Percentiles rank a stretch among this genome's conserved stretches.
Conservation (phyloP, 805 yeast genomes). For the Kazachstania bromeliacearum region DNA sequence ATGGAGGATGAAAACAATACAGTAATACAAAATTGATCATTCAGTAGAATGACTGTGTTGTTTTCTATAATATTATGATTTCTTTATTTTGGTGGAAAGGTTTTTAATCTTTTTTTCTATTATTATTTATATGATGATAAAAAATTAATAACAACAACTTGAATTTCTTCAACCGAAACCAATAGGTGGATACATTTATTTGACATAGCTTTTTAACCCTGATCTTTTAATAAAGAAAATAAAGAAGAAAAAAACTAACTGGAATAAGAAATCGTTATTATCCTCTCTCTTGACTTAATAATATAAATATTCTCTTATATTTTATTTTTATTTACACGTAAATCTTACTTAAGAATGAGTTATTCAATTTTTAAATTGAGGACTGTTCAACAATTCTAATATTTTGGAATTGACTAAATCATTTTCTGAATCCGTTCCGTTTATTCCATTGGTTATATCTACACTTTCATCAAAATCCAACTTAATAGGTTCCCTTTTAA, state of each 20-base stretch:
- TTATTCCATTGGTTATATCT: neutral
- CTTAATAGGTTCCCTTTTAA: constrained; percentile 34
- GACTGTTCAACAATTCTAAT: constrained; percentile 58
- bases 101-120: too few species aligned
- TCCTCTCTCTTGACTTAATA: too few species aligned
- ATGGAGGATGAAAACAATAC: too few species aligned
- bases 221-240: constrained; percentile 26
- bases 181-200: constrained; percentile 43
- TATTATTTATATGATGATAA: constrained; percentile 34
- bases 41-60: too few species aligned
- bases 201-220: constrained; percentile 68
- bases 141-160: constrained; percentile 36
- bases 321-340: constrained; percentile 18
- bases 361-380: constrained; percentile 63
- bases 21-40: too few species aligned
- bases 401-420: constrained; percentile 42
- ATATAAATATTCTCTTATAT: neutral
- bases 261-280: too few species aligned
- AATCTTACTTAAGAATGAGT: neutral
- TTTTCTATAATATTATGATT: too few species aligned
- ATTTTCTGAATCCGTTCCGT: constrained; percentile 1
- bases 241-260: neutral
- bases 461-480: constrained; percentile 4
- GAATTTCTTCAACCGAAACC: constrained; percentile 68
- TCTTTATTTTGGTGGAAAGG: too few species aligned